phyloP scores from a whole-genome alignment of 495 filamentous ascomycete genomes.

The Aspergillus bertholletiae region DNA sequence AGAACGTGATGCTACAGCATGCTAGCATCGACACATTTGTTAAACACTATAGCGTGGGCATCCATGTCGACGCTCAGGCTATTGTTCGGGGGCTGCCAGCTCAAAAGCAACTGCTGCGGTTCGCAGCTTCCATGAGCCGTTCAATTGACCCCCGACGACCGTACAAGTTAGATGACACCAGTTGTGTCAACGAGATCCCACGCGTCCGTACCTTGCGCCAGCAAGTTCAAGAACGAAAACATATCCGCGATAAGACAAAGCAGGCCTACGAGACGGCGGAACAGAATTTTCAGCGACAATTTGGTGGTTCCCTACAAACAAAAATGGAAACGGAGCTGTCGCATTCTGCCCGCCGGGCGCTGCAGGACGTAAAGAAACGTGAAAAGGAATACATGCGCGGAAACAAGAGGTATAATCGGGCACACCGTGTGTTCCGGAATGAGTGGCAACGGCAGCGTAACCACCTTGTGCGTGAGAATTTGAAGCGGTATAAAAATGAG shows the following conservation, averaged over 20 bases:
- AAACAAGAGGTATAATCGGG: conserved; percentile 19
- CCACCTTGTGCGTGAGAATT: conserved; percentile 19
- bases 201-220: conserved; percentile 11
- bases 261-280: conserved; percentile 11
- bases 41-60: conserved; percentile 31
- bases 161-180: conserved; percentile 16
- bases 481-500: conserved; percentile 28
- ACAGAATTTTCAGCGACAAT: conserved; percentile 6
- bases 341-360: background rate
- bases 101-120: conserved; percentile 30
- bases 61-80: conserved; percentile 30
- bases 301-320: conserved; percentile 5
- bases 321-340: background rate
- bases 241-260: conserved; percentile 10
- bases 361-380: background rate
- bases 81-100: conserved; percentile 27
- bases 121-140: conserved; percentile 27
- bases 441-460: conserved; percentile 23
- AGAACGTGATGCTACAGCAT: conserved; percentile 39
- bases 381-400: background rate
- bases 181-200: conserved; percentile 18
- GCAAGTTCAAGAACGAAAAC: conserved; percentile 5
- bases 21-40: conserved; percentile 33
- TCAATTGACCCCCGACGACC: conserved; percentile 34
- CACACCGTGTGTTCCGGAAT: conserved; percentile 16